Evolutionary conservation across 1,284 basidiomycete species (phyloP).

Genomic region (Volvariella surrecta): DNA sequence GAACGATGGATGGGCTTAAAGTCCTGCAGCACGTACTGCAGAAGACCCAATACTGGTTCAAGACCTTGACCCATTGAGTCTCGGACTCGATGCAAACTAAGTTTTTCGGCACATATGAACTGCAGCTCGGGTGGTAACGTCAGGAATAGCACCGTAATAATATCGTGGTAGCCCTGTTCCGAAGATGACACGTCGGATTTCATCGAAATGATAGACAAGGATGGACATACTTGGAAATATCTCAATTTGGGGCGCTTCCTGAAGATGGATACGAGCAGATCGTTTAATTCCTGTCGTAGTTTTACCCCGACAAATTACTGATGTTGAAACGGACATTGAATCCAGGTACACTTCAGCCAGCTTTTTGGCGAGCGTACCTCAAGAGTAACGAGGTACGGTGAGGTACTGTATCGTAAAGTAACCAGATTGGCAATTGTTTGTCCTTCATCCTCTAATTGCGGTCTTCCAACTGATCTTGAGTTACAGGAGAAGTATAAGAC

Average conservation of each 20-base stretch:
- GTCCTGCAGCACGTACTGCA: conserved; percentile 42
- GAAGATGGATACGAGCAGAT: conserved; percentile 72
- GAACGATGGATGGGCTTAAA: conserved; percentile 2
- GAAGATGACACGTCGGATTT: neutral
- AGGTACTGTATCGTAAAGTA: too few species aligned
- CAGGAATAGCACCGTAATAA: conserved; percentile 79
- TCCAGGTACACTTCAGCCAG: too few species aligned
- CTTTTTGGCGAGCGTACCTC: too few species aligned
- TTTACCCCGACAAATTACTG: too few species aligned
- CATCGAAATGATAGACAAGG: neutral
- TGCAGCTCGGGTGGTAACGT: conserved; percentile 61
- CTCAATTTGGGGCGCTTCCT: conserved; percentile 62
- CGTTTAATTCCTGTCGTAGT: conserved; percentile 62
- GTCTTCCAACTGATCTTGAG: too few species aligned
- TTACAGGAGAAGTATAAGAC: too few species aligned
- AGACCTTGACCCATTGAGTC: conserved; percentile 86
- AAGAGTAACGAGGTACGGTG: too few species aligned
- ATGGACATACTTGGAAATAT: conserved; percentile 72
- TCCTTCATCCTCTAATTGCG: too few species aligned
- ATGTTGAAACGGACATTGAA: too few species aligned
- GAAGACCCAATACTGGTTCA: conserved; percentile 77
- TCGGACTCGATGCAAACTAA: conserved; percentile 76
- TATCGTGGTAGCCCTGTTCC: conserved; percentile 79
- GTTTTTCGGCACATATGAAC: conserved; percentile 52
- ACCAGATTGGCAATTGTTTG: too few species aligned